Base-by-base conservation (phyloP, 2,329 filamentous ascomycete species). In the Ilyonectria sp. region DNA sequence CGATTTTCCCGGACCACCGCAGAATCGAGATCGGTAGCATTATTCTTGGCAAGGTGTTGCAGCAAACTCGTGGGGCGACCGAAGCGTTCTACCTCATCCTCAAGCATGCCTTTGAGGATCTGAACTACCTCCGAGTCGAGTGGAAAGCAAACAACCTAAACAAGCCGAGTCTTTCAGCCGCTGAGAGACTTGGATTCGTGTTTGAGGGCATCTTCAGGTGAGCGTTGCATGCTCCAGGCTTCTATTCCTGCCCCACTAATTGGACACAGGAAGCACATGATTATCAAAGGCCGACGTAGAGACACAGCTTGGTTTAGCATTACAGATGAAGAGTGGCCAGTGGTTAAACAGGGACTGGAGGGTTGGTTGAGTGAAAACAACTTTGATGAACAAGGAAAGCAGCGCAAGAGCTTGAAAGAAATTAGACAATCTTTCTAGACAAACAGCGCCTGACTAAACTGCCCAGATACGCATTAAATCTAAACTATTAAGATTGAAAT, bases 131-230 rank as follows among this genome's bases (percentile, higher is more conserved):
- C 4, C 81, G 90, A 8, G 84, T 90, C 4, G 89, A 91, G 76
- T 92, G 90, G 90, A 92, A 92, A 72, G 89, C 87, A 60, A 85
- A 92, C 74, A 71, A 82, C 17, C 78, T 89, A 11, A 92, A 92
- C 73, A 80, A 71, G 40, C 80, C 85, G 0, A 90, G 87, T 50
- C 79, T 83, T 15, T 79, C 83, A 4, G 89, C 90, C 0, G 90
- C 90, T 0, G 63, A 79, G 70, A 79, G 90, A 2, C 75, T 91
- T 9, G 90, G 90, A 0, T 92, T 91, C 70, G 76, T 76, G 0
- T 88, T 79, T 71, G 90, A 92, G 75, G 90, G 90, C 0, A 72
- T 85, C 0, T 91, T 91, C 68, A 82, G 89, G 80, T 81, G 67
- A 50, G 63, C 64, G 2, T 17, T 56, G 31, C 15, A 44, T 8